Evolutionary conservation across 768 basidiomycete genomes (phyloP), one percentile per base, ranked within the genome.

Genomic region (Piloderma croceum): DNA sequence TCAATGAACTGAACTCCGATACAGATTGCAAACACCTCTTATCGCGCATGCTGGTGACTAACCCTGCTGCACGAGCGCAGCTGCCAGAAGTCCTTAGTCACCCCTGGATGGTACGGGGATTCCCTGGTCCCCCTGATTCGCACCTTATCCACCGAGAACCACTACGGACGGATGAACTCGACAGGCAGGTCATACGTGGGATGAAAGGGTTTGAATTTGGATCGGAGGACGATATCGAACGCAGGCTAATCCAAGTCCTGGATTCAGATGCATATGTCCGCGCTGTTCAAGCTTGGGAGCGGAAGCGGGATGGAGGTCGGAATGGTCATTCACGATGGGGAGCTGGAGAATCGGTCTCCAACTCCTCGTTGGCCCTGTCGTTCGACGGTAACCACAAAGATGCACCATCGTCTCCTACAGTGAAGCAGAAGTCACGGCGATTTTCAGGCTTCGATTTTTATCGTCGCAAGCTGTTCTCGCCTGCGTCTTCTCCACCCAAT

Each of bases 161-260:
- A 1, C 74, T 97, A 6, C 84, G 90, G 10, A 62, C 81, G 0
- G 89, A 91, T 40, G 93, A 97, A 38, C 72, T 99, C 37, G 92
- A 98, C 59, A 76, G 73, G 22, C 76, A 81, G 25, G 89, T 98
- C 44, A 76, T 99, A 54, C 75, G 74, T 24, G 83, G 83, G 36
- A 98, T 97, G 96, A 81, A 82, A 31, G 94, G 94, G 4, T 97
- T 99, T 64, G 94, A 97, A 54, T 97, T 99, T 50, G 96, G 96
- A 12, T 69, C 83, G 0, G 83, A 86, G 36, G 84, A 86, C 4
- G 87, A 94, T 10, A 89, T 98, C 41, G 83, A 90, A 60, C 69
- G 70, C 31, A 81, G 71, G 54, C 74, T 97, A 3, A 55, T 74
- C 7, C 70, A 76, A 1, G 74, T 96, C 17, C 76, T 98, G 18